Evolutionary conservation across 2,329 filamentous ascomycete species (phyloP).

Genomic region (Didymella segeticola): DNA sequence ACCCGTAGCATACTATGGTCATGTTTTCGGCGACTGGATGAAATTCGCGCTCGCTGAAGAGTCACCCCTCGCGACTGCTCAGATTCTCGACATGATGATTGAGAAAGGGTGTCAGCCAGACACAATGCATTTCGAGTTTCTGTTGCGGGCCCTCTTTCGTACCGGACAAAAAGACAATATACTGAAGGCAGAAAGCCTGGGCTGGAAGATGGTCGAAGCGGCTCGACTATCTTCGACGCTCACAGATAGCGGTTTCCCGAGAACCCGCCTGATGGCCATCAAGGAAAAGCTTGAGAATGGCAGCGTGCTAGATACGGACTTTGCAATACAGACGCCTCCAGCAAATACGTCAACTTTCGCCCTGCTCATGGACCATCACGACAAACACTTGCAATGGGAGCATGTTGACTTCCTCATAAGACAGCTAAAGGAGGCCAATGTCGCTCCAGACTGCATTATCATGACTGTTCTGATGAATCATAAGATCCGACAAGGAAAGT

Average conservation of each 20-base stretch:
- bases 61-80: slow-evolving; percentile 67
- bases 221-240: slow-evolving; percentile 15
- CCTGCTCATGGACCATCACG: slow-evolving; percentile 42
- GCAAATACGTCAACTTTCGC: slow-evolving; percentile 43
- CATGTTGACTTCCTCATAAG: slow-evolving; percentile 43
- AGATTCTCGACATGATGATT: slow-evolving; percentile 79
- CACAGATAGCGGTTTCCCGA: background rate
- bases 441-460: slow-evolving; percentile 34
- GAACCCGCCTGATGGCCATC: slow-evolving; percentile 5
- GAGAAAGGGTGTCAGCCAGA: slow-evolving; percentile 71
- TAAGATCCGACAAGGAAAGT: slow-evolving; percentile 37
- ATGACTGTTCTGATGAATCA: slow-evolving; percentile 46
- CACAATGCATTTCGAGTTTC: slow-evolving; percentile 78
- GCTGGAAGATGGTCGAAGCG: slow-evolving; percentile 45
- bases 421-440: slow-evolving; percentile 28
- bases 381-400: slow-evolving; percentile 38
- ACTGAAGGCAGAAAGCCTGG: slow-evolving; percentile 45
- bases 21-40: slow-evolving; percentile 88
- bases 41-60: slow-evolving; percentile 77
- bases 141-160: slow-evolving; percentile 80
- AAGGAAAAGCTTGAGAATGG: background rate
- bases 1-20: slow-evolving; percentile 69
- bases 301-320: slow-evolving; percentile 3
- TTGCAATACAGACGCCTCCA: slow-evolving; percentile 25
- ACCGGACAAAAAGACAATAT: slow-evolving; percentile 26